Evolutionary conservation across 2,329 filamentous ascomycete species (phyloP).

Genomic region (Chlorencoelia australis): DNA sequence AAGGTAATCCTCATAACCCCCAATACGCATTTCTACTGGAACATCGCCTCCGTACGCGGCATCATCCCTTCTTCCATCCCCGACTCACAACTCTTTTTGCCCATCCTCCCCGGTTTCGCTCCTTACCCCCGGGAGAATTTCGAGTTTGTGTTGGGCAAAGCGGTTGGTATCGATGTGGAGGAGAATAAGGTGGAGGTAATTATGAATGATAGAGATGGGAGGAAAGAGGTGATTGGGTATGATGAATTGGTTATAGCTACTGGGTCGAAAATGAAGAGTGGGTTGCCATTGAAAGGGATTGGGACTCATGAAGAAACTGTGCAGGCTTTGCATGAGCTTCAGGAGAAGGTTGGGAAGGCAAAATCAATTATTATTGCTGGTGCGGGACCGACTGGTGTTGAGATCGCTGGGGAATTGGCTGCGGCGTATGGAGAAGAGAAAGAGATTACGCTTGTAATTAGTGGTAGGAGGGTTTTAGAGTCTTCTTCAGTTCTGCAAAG

Average conservation of each 20-base stretch:
- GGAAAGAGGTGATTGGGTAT: constrained; percentile 32
- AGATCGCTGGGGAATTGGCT: constrained; percentile 22
- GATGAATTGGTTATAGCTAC: constrained; percentile 46
- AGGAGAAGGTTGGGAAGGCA: constrained; percentile 17
- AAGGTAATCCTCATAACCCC: constrained; percentile 45
- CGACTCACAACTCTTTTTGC: constrained; percentile 30
- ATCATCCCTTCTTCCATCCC: constrained; percentile 33
- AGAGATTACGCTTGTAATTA: constrained; percentile 19
- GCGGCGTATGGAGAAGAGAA: constrained; percentile 21
- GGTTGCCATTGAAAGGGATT: constrained; percentile 32
- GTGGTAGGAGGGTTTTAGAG: constrained; percentile 20
- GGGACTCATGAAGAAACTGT: constrained; percentile 33
- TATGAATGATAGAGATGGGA: constrained; percentile 25
- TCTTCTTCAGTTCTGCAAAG: too few relatives aligned
- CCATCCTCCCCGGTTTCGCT: constrained; percentile 35
- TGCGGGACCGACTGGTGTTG: constrained; percentile 27
- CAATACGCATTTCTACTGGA: constrained; percentile 41
- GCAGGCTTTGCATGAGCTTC: constrained; percentile 16
- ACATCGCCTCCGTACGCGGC: constrained; percentile 37
- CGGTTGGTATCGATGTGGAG: constrained; percentile 33
- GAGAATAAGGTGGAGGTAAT: constrained; percentile 34
- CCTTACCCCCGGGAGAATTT: constrained; percentile 38
- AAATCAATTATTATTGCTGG: constrained; percentile 27
- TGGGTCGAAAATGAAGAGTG: constrained; percentile 34
- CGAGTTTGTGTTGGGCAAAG: constrained; percentile 42